phyloP scores from a whole-genome alignment of 176 grass and related monocot genomes.

The Canna indica region DNA sequence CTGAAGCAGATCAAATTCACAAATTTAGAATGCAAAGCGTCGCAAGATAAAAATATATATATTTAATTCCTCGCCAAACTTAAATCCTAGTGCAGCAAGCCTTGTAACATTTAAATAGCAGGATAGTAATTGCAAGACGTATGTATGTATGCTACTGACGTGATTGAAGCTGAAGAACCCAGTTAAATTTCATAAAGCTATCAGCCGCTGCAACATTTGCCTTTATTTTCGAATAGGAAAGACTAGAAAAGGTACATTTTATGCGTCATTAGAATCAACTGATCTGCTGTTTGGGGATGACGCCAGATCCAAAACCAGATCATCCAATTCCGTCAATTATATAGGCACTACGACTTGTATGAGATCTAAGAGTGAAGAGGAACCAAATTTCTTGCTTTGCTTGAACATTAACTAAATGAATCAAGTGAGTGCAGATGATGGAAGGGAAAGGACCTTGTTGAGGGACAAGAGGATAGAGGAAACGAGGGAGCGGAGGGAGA shows the following conservation, averaged over 20 bases:
- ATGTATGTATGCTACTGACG: background rate
- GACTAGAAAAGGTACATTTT: background rate
- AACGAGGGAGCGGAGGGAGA: constrained; percentile 52
- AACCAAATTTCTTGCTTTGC: background rate
- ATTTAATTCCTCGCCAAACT: background rate
- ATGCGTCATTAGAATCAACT: background rate
- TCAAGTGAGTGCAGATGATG: background rate
- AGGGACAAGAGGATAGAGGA: constrained; percentile 60
- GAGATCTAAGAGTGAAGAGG: background rate
- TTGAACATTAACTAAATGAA: background rate
- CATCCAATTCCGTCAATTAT: background rate
- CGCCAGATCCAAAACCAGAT: background rate
- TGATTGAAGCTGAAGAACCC: background rate
- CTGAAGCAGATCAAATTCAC: constrained; percentile 22
- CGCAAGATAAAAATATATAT: background rate
- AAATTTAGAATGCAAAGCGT: background rate
- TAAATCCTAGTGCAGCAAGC: background rate
- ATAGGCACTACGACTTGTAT: background rate
- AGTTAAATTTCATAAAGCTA: background rate
- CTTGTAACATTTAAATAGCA: background rate
- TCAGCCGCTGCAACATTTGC: background rate
- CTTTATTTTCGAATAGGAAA: background rate
- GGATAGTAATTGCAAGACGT: background rate
- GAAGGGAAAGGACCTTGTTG: constrained; percentile 27
- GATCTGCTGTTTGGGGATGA: background rate